Conservation (phyloP, 129 eudicot genomes). For the Deinandra increscens region DNA sequence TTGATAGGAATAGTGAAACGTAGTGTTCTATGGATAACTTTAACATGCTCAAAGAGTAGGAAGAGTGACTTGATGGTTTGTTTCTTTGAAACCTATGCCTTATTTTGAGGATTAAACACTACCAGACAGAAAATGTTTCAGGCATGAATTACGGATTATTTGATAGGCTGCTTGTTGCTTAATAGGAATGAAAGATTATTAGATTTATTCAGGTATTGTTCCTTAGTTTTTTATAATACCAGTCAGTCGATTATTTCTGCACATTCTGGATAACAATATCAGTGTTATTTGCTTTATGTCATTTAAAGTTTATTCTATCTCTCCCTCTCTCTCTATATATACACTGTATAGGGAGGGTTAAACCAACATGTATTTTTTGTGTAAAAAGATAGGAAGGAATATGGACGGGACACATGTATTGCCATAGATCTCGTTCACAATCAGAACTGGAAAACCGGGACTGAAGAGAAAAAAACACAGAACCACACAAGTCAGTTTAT, state of each 20-base stretch:
- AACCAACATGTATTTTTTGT: no score
- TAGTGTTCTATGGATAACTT: background rate
- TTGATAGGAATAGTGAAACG: background rate
- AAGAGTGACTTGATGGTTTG: background rate
- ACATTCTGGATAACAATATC: slow-evolving; percentile 14
- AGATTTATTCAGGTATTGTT: background rate
- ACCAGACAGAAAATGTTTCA: background rate
- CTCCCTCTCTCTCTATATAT: background rate
- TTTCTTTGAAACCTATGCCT: background rate
- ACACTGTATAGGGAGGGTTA: background rate
- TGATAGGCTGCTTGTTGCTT: slow-evolving; percentile 9
- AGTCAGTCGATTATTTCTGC: slow-evolving; percentile 1
- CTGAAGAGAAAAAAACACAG: no score
- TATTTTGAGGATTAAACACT: background rate
- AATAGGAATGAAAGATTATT: background rate
- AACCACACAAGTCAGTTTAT: no score
- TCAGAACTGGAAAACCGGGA: no score
- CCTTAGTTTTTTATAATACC: slow-evolving; percentile 1
- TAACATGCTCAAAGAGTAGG: background rate
- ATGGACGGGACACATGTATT: no score
- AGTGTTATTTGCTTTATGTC: background rate
- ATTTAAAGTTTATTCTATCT: background rate
- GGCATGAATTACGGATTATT: slow-evolving; percentile 9
- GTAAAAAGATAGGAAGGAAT: no score
- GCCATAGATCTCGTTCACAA: no score